Evolutionary conservation across 225 moss, liverwort and hornwort genomes (phyloP).

Genomic region (Antitrichia curtipendula): DNA sequence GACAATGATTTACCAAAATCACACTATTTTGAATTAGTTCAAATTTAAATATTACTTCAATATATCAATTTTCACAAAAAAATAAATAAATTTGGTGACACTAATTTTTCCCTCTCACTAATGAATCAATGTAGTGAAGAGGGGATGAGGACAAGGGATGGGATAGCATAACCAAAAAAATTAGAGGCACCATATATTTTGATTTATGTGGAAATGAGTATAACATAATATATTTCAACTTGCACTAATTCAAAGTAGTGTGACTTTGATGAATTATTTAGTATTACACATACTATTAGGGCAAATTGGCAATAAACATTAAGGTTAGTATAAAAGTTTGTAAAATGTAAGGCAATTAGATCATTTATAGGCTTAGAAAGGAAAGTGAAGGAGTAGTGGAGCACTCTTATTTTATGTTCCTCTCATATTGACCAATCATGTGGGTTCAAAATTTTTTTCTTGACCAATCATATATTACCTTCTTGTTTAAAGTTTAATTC

Average conservation of each 20-base stretch:
- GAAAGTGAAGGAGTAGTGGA: background rate
- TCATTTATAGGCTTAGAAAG: background rate
- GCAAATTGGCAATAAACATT: background rate
- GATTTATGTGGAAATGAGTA: too few relatives aligned
- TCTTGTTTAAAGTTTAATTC: background rate
- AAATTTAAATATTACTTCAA: too few relatives aligned
- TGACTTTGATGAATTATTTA: too few relatives aligned
- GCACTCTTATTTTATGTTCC: background rate
- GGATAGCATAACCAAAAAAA: background rate
- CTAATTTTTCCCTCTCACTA: too few relatives aligned
- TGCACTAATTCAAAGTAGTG: too few relatives aligned
- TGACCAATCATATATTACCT: background rate
- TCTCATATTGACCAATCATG: too few relatives aligned
- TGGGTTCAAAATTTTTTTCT: background rate
- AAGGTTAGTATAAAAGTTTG: too few relatives aligned
- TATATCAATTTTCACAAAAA: background rate
- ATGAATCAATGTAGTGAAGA: background rate
- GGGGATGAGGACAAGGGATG: too few relatives aligned
- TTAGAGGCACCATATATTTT: too few relatives aligned
- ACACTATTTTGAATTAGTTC: background rate
- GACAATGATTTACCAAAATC: background rate
- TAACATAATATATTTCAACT: too few relatives aligned
- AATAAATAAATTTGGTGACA: background rate
- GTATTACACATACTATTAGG: background rate
- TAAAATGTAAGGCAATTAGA: background rate